Evolutionary conservation across 768 basidiomycete genomes (phyloP), one percentile per base, ranked within the genome.

Genomic region (Epithele typhae): DNA sequence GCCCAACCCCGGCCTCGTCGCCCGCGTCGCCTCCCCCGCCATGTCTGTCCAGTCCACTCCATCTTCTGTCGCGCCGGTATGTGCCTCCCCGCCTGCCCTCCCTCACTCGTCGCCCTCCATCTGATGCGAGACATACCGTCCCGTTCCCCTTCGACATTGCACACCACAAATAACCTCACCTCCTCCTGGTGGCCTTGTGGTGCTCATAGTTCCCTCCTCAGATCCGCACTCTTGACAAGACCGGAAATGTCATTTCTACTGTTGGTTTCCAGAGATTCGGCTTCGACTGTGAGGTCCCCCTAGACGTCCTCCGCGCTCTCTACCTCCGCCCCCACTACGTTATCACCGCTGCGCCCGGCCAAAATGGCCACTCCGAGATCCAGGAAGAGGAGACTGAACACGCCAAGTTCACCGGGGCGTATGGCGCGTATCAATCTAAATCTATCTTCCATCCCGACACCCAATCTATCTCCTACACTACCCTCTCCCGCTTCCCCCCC

Each of bases 181-280:
- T 43, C 37, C 37, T 12, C 37, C 15, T 37, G 27, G 22, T 34
- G 11, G 19, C 21, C 14, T 12, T 7, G 35, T 36, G 32, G 5
- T 25, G 32, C 46, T 47, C 37, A 40, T 35, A 35, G 32, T 11
- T 24, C 27, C 9, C 3, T 40, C 34, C 17, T 24, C 58, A 88
- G 84, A 78, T 78, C 45, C 74, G 66, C 45, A 79, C 79, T 25
- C 65, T 87, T 50, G 90, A 88, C 65, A 87, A 86, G 69, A 75
- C 79, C 49, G 90, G 88, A 40, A 53, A 75, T 8, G 83, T 83
- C 60, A 91, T 93, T 58, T 78, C 72, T 45, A 72, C 80, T 18
- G 93, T 97, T 36, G 94, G 94, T 37, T 81, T 84, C 61, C 67
- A 85, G 52, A 79, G 84, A 46, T 96, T 96, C 56, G 92, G 91